Percentiles rank a stretch among this genome's conserved stretches.
These are phyloP conservation scores for Ustanciosporium gigantosporum DNA, from an alignment of 1,284 basidiomycete genomes.

Conservation along the genomic window DNA sequence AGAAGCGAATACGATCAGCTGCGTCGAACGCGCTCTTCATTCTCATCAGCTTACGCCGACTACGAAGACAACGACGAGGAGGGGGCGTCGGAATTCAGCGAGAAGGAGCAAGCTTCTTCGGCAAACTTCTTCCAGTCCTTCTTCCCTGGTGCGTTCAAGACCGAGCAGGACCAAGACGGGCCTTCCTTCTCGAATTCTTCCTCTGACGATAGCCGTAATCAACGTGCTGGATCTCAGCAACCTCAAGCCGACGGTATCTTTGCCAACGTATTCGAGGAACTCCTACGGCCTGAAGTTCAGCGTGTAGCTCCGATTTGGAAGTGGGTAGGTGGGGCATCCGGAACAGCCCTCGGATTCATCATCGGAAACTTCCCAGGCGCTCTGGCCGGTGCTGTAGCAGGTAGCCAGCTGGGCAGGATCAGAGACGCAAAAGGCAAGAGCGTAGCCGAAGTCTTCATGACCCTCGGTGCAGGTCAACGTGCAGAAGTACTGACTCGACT, in stretches of 20 bases:
- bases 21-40: conserved; percentile 18
- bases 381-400: conserved; percentile 54
- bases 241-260: conserved; percentile 51
- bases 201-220: conserved; percentile 4
- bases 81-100: conserved; percentile 24
- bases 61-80: conserved; percentile 26
- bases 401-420: conserved; percentile 54
- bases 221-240: conserved; percentile 15
- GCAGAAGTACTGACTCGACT: conserved; percentile 79
- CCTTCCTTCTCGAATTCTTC: conserved; percentile 1
- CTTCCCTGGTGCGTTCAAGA: conserved; percentile 32
- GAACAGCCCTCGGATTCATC: conserved; percentile 55
- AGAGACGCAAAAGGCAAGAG: conserved; percentile 60
- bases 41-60: conserved; percentile 3
- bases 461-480: conserved; percentile 78
- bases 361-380: conserved; percentile 46
- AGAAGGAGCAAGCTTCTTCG: conserved; percentile 42
- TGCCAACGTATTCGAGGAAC: conserved; percentile 56
- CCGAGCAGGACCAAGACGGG: conserved; percentile 4
- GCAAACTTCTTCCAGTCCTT: conserved; percentile 55
- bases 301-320: conserved; percentile 42
- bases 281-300: conserved; percentile 58
- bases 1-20: conserved; percentile 73
- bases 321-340: conserved; percentile 53
- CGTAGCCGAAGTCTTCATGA: conserved; percentile 73